Evolutionary conservation across 345 rosid species (phyloP), one percentile per base, ranked within the genome.

Genomic region (Salix koriyanagi): DNA sequence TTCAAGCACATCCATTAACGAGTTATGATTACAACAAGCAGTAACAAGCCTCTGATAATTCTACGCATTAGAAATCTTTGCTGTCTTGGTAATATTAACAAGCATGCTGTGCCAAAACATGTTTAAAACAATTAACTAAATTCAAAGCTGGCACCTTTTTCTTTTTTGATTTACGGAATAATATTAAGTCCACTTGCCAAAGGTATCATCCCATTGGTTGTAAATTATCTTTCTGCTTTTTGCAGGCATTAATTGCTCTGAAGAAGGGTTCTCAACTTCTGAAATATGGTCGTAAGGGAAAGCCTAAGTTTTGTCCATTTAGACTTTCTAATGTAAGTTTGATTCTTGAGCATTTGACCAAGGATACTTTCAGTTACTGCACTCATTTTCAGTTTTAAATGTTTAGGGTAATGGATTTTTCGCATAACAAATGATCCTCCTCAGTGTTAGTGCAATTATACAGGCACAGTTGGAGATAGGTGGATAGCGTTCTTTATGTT

Each of bases 261-360:
- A 93, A 93, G 89, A 93, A 89, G 86, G 99, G 99, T 79, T 86
- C 94, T 84, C 97, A 90, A 71, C 91, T 95, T 66, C 84, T 91
- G 82, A 95, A 93, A 81, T 91, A 90, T 89, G 97, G 96, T 86
- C 96, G 93, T n/a, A 90, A 95, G 83, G 99, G 97, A 84, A 95
- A 89, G 86, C 99, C 97, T 56, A 92, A 92, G 88, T 90, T 92
- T 81, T 92, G 89, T 74, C 91, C 92, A 14, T 95, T 95, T 81
- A 89, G 96, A 90, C 93, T 95, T 75, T 91, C 99, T 74, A 85
- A 76, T 85, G 99, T 95, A 82, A 89, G 99, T 83, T 34, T 78
- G 58, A 8, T 69, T 72, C 44, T 19, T 25, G 71, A 44, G 6
- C 23, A 36, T 83, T 71, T 56, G 21, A 65, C 66, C 36, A 21